Evolutionary conservation across 805 yeast species (phyloP).

Genomic region (Yarrowia divulgata): DNA sequence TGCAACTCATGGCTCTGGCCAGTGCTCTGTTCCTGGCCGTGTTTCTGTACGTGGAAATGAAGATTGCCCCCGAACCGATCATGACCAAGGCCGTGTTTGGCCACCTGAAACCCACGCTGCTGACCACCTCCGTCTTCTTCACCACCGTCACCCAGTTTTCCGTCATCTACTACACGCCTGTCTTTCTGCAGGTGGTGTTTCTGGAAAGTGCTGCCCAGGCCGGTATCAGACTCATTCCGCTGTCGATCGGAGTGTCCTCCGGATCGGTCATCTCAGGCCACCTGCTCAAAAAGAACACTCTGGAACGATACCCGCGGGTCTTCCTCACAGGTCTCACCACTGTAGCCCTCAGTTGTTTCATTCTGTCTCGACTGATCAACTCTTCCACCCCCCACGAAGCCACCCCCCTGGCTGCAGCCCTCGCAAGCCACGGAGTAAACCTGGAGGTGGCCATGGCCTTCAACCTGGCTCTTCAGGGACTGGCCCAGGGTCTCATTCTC

Average conservation of each 20-base stretch:
- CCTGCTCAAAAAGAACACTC: slow-evolving; percentile 22
- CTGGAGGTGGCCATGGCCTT: slow-evolving; percentile 3
- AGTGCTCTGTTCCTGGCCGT: slow-evolving; percentile 50
- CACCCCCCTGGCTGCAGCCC: neutral
- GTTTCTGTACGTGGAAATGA: slow-evolving; percentile 49
- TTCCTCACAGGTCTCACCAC: slow-evolving; percentile 10
- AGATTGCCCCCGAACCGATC: slow-evolving; percentile 55
- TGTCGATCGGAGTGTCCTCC: slow-evolving; percentile 18
- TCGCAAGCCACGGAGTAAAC: neutral
- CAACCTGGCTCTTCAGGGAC: slow-evolving; percentile 21
- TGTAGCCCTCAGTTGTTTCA: neutral
- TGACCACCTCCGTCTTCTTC: slow-evolving; percentile 19
- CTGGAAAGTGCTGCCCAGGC: slow-evolving; percentile 7
- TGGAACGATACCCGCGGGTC: slow-evolving; percentile 8
- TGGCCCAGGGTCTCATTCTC: slow-evolving; percentile 29
- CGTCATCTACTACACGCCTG: slow-evolving; percentile 30
- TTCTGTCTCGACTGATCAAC: slow-evolving; percentile 10
- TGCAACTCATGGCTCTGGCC: slow-evolving; percentile 52
- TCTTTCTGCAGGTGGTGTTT: slow-evolving; percentile 32
- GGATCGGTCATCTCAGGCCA: slow-evolving; percentile 23
- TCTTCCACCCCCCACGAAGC: slow-evolving; percentile 9
- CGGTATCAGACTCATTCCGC: slow-evolving; percentile 23
- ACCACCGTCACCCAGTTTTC: slow-evolving; percentile 27
- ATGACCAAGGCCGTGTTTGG: slow-evolving; percentile 55
- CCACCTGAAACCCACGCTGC: slow-evolving; percentile 41